phyloP scores from a whole-genome alignment of 148 eudicot species.

The Rhododendron griersonianum region DNA sequence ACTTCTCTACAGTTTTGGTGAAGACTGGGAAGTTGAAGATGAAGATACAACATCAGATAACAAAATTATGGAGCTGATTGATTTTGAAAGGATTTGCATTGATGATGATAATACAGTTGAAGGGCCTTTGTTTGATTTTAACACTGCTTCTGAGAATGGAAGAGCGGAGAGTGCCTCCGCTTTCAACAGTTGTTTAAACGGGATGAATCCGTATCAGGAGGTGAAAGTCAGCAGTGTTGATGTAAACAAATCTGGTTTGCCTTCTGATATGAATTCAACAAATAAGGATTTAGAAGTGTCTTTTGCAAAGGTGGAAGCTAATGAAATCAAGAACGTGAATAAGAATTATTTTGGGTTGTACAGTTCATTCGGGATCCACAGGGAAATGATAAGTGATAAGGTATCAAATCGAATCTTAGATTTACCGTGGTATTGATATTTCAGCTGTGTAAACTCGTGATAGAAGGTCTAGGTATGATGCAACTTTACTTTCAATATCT shows the following conservation, averaged over 20 bases:
- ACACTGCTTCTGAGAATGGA: conserved; percentile 25
- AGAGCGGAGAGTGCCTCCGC: conserved; percentile 20
- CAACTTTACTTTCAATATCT: background rate
- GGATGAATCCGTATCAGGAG: conserved; percentile 16
- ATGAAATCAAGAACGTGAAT: conserved; percentile 56
- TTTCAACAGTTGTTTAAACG: conserved; percentile 12
- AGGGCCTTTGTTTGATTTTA: conserved; percentile 5
- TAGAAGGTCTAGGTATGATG: background rate
- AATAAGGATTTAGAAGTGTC: conserved; percentile 20
- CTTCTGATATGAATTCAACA: conserved; percentile 15
- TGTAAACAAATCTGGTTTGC: conserved; percentile 5
- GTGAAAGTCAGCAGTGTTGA: conserved; percentile 22
- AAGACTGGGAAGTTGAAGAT: conserved; percentile 59
- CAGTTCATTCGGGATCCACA: conserved; percentile 92
- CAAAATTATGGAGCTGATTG: conserved; percentile 28
- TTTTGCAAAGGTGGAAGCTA: conserved; percentile 40
- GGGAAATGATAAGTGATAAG: conserved; percentile 98
- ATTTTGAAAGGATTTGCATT: conserved; percentile 27
- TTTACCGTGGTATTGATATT: background rate
- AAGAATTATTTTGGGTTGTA: conserved; percentile 83
- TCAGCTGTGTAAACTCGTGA: background rate
- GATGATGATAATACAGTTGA: conserved; percentile 36
- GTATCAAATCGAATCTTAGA: conserved; percentile 27
- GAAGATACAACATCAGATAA: conserved; percentile 38
- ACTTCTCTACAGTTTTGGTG: conserved; percentile 70